Percentiles rank a stretch among this genome's conserved stretches.
These are phyloP conservation scores for Xylaria sp. DNA, from an alignment of 2,329 filamentous ascomycete species.

Conservation along the genomic window DNA sequence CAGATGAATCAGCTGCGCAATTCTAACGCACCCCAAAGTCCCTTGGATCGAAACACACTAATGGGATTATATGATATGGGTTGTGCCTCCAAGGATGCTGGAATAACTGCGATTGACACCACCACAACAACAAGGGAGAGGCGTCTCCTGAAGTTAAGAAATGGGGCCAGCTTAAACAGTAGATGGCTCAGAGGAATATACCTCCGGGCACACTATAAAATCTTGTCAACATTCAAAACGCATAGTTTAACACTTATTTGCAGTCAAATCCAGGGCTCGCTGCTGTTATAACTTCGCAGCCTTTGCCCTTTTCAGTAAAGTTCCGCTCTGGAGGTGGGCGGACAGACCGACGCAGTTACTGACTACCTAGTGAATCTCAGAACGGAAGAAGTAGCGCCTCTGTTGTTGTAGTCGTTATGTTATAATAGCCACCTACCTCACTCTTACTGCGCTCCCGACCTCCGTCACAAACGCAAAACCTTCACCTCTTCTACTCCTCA, in stretches of 20 bases:
- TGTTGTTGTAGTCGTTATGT: no score
- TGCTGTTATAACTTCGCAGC: conserved; percentile 8
- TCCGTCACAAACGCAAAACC: no score
- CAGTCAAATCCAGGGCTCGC: conserved; percentile 34
- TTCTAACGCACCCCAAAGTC: conserved; percentile 43
- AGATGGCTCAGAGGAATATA: conserved; percentile 48
- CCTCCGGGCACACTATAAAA: conserved; percentile 23
- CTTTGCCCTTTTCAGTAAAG: no score
- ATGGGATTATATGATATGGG: conserved; percentile 53
- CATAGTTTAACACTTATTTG: conserved; percentile 46
- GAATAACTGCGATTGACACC: conserved; percentile 45
- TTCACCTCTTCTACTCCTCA: no score
- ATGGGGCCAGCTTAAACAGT: conserved; percentile 57
- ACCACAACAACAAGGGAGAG: conserved; percentile 43
- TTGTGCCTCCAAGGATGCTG: conserved; percentile 51
- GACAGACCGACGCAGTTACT: no score
- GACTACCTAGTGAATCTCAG: no score
- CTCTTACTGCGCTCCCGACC: no score
- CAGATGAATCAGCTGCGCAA: conserved; percentile 49
- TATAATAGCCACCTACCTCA: no score
- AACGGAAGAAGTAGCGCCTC: no score
- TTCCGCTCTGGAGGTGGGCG: no score
- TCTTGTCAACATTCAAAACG: conserved; percentile 40
- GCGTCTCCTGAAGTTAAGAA: conserved; percentile 55
- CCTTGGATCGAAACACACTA: conserved; percentile 40